Base-by-base conservation (phyloP, 1,139 yeast species). In the Hyphopichia burtonii region DNA sequence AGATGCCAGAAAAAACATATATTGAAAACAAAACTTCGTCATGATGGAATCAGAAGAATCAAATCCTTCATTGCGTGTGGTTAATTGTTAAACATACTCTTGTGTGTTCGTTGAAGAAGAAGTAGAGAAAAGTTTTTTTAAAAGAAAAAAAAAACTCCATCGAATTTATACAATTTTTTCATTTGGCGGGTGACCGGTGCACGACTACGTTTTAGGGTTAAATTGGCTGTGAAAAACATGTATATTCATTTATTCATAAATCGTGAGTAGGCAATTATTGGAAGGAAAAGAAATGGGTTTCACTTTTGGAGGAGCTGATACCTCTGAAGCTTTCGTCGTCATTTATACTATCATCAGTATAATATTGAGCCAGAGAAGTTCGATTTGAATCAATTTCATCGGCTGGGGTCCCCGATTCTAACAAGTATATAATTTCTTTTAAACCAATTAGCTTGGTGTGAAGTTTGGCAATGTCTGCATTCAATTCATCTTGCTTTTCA, bases 1-100 rank as follows among this genome's bases (percentile, higher is more conserved):
- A 79, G 83, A 78, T 79, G 84, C 83, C 84, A 79, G 84, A 79
- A 78, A 75, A 78, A 78, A 78, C 77, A 71, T 68, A 54, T 49
- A 51, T 49, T 48, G 55, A 56, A 56, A 56, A 62, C 54, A 45
- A 57, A 63, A 36, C 14, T 36, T 33, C 36, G 27, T 33, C 36
- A 19, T 33, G 36, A 19, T 33, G 17, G 28, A 25, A 25, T 6
- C 9, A 25, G 11, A 10, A 11, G 11, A 25, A 11, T 8, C 4
- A 9, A 8, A 5, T 15, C 9, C 18, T n/a, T n/a, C 18, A 4
- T 30, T 25, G 28, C 3, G 12, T 8, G 4, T 25, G 28, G 11
- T 25, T 25, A 9, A 3, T 8, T 25, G 4, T 9, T 25, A 31
- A 17, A 31, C 34, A 31, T 31, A 31, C 34, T 18, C 34, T 31